Base-by-base conservation (phyloP, 2,329 filamentous ascomycete species). In the Venturia nashicola region DNA sequence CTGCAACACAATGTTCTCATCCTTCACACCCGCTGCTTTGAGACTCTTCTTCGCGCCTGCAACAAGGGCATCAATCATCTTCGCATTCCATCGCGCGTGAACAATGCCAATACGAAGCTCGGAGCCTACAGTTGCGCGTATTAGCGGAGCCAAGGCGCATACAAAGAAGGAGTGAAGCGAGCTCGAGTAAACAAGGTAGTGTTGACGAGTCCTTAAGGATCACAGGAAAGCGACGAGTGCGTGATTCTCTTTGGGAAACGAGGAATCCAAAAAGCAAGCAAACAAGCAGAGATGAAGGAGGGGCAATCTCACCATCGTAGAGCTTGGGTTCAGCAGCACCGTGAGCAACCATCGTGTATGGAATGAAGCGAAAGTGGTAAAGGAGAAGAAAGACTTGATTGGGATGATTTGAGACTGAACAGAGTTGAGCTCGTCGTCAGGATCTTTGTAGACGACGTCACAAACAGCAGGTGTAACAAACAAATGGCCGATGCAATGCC, bases 11-110 rank as follows among this genome's bases (percentile, higher is more conserved):
- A 99, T 95, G 76, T 97, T 96, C 71, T 89, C 85, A 72, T 91
- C 86, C 74, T 86, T 86, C 64, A 99, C 93, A 64, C 94, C 94
- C 62, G 87, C 85, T 54, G 83, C 83, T 42, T 87, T 78, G 64
- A 99, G 86, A 72, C 87, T 87, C 70, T 87, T 87, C 76, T 88
- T 90, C 57, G 90, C 85, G 68, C 94, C 94, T 62, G 83, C 80
- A 66, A 99, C 82, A 65, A 99, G 86, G 62, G 91, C 86, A 65
- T 89, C 86, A 76, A 97, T 96, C 74, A 99, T 90, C 68, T 82
- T 83, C 68, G 82, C 82, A 79, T 99, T 99, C 94, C 94, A 99
- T 71, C 94, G 87, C 65, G 93, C 93, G 78, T 97, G 94, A 65
- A 99, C 84, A 73, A 99, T 97, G 73, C 89, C 93, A 73, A 99